phyloP scores from a whole-genome alignment of 768 basidiomycete species.

The Amanita brunnescens region DNA sequence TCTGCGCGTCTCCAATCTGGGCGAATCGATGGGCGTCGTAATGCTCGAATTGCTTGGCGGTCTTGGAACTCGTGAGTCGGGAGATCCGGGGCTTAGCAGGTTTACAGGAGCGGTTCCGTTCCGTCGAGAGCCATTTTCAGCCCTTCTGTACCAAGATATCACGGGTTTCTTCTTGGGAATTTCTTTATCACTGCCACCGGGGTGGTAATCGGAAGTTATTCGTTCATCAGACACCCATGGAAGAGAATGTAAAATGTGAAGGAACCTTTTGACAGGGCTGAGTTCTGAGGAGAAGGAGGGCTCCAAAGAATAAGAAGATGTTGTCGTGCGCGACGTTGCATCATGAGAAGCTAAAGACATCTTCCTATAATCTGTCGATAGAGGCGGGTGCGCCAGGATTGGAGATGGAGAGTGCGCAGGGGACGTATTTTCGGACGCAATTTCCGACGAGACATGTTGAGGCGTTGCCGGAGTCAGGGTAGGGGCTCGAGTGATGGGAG shows the following conservation, averaged over 20 bases:
- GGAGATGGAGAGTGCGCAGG: constrained; percentile 18
- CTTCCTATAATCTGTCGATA: constrained; percentile 28
- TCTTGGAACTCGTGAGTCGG: constrained; percentile 11
- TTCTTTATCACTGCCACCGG: constrained; percentile 19
- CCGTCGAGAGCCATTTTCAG: constrained; percentile 15
- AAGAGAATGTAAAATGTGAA: constrained; percentile 30
- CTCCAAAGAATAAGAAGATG: constrained; percentile 21
- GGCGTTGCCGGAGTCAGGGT: constrained; percentile 7
- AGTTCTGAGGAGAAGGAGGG: constrained; percentile 30
- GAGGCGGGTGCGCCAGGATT: constrained; percentile 23
- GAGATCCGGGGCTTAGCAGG: constrained; percentile 23
- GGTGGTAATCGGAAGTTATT: constrained; percentile 38
- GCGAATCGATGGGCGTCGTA: constrained; percentile 13
- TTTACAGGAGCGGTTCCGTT: constrained; percentile 21
- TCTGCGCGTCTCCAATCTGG: constrained; percentile 7
- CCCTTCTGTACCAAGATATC: constrained; percentile 25
- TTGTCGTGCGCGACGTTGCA: constrained; percentile 15
- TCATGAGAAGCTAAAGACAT: constrained; percentile 22
- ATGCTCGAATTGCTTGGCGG: constrained; percentile 16
- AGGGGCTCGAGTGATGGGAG: constrained; percentile 2
- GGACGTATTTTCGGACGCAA: constrained; percentile 6
- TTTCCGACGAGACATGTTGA: not conserved
- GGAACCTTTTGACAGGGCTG: constrained; percentile 33
- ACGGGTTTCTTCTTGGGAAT: constrained; percentile 18
- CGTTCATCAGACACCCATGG: constrained; percentile 39